Evolutionary conservation across 257 asterid species (phyloP).

Genomic region (Lycium barbarum): DNA sequence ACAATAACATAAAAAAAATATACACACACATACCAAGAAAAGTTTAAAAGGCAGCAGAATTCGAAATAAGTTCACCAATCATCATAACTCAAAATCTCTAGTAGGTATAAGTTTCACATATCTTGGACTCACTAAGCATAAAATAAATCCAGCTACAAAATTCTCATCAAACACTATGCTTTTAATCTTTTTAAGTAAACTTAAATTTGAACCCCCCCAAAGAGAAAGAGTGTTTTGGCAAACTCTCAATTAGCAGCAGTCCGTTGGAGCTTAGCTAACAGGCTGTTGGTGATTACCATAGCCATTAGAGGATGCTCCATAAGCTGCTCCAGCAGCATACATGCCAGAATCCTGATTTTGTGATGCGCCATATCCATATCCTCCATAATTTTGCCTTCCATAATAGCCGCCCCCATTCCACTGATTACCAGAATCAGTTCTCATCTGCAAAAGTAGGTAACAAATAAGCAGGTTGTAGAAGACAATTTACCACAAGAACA

Average conservation of each 20-base stretch:
- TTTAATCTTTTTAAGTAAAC: slow-evolving; percentile 24
- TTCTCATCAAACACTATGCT: slow-evolving; percentile 30
- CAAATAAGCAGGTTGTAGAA: not conserved
- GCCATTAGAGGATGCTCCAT: slow-evolving; percentile 67
- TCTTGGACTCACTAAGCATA: not conserved
- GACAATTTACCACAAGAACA: not conserved
- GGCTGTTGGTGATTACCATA: slow-evolving; percentile 76
- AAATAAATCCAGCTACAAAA: slow-evolving; percentile 29
- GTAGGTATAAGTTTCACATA: not conserved
- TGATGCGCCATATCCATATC: slow-evolving; percentile 62
- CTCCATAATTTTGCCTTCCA: slow-evolving; percentile 74
- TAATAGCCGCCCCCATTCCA: slow-evolving; percentile 66
- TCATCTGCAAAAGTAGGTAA: slow-evolving; percentile 51
- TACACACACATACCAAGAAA: not conserved
- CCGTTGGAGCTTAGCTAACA: slow-evolving; percentile 54
- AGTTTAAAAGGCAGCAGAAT: not conserved
- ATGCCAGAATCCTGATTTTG: slow-evolving; percentile 44
- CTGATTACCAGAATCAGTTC: slow-evolving; percentile 61
- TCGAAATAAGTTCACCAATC: slow-evolving; percentile 19
- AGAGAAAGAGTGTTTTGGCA: slow-evolving; percentile 35
- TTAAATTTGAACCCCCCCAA: slow-evolving; percentile 46
- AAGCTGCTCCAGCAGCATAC: slow-evolving; percentile 52
- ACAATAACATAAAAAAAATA: not conserved
- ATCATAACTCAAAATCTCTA: not conserved
- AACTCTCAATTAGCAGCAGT: slow-evolving; percentile 35